Conservation (phyloP, 345 rosid genomes). For the Camelina laxa region DNA sequence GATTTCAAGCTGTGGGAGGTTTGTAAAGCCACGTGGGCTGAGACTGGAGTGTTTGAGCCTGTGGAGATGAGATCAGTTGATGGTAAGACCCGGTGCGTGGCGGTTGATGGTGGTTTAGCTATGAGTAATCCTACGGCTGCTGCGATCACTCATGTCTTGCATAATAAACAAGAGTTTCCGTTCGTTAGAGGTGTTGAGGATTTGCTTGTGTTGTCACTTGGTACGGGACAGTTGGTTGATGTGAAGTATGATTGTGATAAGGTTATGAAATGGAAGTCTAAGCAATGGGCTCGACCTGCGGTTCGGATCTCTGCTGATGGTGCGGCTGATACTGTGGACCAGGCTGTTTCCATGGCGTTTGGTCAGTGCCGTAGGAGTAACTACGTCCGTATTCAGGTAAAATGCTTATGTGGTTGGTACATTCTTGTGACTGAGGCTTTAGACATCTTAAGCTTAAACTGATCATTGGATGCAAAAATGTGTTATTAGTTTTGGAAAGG, state of each 20-base stretch:
- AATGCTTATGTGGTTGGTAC: neutral
- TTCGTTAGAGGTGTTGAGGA: slow-evolving; percentile 97
- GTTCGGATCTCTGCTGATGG: slow-evolving; percentile 77
- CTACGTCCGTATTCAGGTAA: slow-evolving; percentile 93
- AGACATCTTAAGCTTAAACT: too few species aligned
- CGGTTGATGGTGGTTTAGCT: slow-evolving; percentile 89
- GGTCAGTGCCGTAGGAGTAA: slow-evolving; percentile 73
- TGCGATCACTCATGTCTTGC: slow-evolving; percentile 94
- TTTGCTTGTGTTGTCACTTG: slow-evolving; percentile 80
- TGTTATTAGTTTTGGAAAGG: neutral
- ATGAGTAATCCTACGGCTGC: slow-evolving; percentile 96
- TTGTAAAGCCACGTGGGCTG: slow-evolving; percentile 87
- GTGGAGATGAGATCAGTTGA: slow-evolving; percentile 75
- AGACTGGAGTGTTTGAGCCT: slow-evolving; percentile 77
- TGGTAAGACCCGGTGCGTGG: slow-evolving; percentile 75
- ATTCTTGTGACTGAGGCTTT: neutral
- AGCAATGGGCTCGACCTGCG: slow-evolving; percentile 93
- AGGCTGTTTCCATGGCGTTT: slow-evolving; percentile 91
- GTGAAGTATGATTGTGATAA: slow-evolving; percentile 71
- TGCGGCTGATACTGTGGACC: slow-evolving; percentile 88
- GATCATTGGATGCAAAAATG: neutral
- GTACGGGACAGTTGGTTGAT: slow-evolving; percentile 81
- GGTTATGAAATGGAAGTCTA: slow-evolving; percentile 81
- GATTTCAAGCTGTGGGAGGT: slow-evolving; percentile 92
- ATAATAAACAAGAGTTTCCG: slow-evolving; percentile 95